Conservation (phyloP, 1,284 basidiomycete genomes). For the Volvariella volvacea region DNA sequence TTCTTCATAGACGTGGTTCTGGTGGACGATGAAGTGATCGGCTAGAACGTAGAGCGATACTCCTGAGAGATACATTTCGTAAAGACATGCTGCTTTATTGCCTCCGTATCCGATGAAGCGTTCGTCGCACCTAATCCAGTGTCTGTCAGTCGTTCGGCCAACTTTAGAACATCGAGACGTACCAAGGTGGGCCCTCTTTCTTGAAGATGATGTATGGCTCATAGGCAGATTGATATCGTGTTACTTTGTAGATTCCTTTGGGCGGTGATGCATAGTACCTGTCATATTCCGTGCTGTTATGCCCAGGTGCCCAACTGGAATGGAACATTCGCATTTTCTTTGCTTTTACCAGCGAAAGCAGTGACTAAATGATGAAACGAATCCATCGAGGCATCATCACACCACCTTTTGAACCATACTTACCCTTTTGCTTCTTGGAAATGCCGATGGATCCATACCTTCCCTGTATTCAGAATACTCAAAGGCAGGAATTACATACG, state of each 20-base stretch:
- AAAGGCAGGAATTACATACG: conserved; percentile 75
- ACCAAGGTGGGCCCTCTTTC: conserved; percentile 72
- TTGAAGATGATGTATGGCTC: conserved; percentile 81
- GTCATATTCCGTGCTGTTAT: conserved; percentile 73
- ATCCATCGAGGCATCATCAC: neutral
- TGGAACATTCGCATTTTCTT: conserved; percentile 69
- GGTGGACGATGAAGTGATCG: conserved; percentile 83
- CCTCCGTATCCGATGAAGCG: conserved; percentile 83
- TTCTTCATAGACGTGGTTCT: conserved; percentile 79
- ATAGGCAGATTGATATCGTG: conserved; percentile 71
- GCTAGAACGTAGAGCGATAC: conserved; percentile 75
- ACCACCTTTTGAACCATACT: conserved; percentile 8
- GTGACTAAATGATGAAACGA: conserved; percentile 28
- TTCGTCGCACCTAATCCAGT: conserved; percentile 62
- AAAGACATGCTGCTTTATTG: conserved; percentile 46
- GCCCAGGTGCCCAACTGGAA: conserved; percentile 68
- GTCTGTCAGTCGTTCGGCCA: conserved; percentile 1
- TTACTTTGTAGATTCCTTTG: conserved; percentile 69
- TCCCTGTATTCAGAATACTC: conserved; percentile 62
- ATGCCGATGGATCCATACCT: conserved; percentile 47
- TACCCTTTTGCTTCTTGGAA: conserved; percentile 65
- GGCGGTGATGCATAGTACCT: conserved; percentile 56
- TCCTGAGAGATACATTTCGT: conserved; percentile 45
- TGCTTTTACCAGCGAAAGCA: conserved; percentile 47
- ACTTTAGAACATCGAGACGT: conserved; percentile 13